Evolutionary conservation across 352 stramenopile species (phyloP).

Genomic region (Phytophthora palmivora): DNA sequence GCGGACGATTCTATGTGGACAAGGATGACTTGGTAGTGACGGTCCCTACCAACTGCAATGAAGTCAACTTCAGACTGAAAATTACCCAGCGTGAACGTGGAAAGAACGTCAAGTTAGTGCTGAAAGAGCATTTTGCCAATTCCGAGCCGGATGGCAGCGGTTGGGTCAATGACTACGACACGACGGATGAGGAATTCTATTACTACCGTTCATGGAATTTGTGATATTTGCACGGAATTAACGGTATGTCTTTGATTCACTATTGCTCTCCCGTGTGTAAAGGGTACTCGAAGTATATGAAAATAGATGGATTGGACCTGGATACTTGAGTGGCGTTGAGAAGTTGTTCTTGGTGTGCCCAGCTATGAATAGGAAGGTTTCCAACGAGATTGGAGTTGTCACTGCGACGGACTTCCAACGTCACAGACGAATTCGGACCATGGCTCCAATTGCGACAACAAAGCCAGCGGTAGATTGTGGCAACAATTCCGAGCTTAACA

Average conservation of each 20-base stretch:
- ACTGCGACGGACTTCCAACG: slow-evolving; percentile 4
- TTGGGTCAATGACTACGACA: slow-evolving; percentile 78
- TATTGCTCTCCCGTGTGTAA: slow-evolving; percentile 2
- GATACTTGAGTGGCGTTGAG: neutral
- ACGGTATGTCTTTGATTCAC: slow-evolving; percentile 7
- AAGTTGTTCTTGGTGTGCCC: slow-evolving; percentile 13
- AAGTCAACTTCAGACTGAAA: slow-evolving; percentile 74
- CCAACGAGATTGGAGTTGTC: neutral
- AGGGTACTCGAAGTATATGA: slow-evolving; percentile 15
- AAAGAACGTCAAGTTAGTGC: slow-evolving; percentile 65
- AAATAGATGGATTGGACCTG: slow-evolving; percentile 19
- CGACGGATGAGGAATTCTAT: slow-evolving; percentile 74
- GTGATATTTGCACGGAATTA: slow-evolving; percentile 26
- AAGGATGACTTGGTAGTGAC: slow-evolving; percentile 71
- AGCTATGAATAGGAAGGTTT: slow-evolving; percentile 28
- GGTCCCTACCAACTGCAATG: slow-evolving; percentile 70
- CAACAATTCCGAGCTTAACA: slow-evolving; percentile 28
- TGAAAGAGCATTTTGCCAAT: slow-evolving; percentile 77
- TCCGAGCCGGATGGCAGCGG: slow-evolving; percentile 71
- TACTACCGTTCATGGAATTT: slow-evolving; percentile 78
- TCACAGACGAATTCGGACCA: slow-evolving; percentile 2
- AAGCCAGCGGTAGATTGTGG: slow-evolving; percentile 11
- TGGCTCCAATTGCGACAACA: slow-evolving; percentile 33
- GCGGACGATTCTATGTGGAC: slow-evolving; percentile 70
- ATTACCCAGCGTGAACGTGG: slow-evolving; percentile 55